A percentile compares a stretch with the other conserved stretches of the same genome.
Evolutionary conservation across 345 rosid genomes (phyloP).

Genomic region (Syzygium aqueum): DNA sequence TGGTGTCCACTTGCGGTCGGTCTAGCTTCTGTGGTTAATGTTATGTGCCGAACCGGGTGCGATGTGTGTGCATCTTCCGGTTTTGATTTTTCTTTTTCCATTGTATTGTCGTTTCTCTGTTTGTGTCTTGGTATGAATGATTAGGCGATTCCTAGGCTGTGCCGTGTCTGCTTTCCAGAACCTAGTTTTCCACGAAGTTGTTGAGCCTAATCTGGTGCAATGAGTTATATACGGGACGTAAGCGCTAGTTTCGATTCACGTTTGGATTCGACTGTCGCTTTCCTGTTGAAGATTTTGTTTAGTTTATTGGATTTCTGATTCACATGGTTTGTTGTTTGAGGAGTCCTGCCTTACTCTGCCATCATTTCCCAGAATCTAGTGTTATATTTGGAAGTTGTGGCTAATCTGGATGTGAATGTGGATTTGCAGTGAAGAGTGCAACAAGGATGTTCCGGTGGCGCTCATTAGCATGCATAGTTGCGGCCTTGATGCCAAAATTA

Average conservation of each 20-base stretch:
- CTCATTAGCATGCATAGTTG: slow-evolving; percentile 73
- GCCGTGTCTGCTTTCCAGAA: neutral
- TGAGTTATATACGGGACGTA: neutral
- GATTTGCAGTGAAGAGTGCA: slow-evolving; percentile 64
- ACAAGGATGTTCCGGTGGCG: slow-evolving; percentile 63
- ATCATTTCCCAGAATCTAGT: neutral
- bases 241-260: neutral
- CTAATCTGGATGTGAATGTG: neutral
- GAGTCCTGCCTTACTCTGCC: neutral
- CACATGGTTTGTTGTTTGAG: neutral
- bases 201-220: neutral
- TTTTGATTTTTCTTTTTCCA: neutral
- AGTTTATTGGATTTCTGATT: neutral
- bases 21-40: neutral
- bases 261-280: neutral
- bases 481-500: slow-evolving; percentile 82
- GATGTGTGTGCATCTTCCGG: neutral
- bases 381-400: neutral
- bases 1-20: neutral
- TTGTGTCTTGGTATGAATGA: neutral
- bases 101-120: neutral
- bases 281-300: neutral
- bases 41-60: neutral
- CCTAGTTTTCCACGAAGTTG: neutral
- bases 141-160: neutral